These are phyloP conservation scores for Chaetomium tenue DNA, from an alignment of 495 filamentous ascomycete genomes.

Conservation along the genomic window DNA sequence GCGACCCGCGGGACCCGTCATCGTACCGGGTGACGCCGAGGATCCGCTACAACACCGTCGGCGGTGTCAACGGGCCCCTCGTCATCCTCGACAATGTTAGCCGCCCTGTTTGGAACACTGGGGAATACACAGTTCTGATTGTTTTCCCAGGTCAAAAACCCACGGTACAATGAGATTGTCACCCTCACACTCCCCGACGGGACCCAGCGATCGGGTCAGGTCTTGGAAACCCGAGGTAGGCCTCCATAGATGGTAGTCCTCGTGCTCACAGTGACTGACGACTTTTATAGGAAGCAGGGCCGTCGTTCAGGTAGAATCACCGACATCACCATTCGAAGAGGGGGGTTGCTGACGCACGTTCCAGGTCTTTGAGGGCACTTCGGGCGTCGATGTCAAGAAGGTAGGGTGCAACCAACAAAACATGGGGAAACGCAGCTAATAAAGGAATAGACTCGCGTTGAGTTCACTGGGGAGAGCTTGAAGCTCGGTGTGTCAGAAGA, in stretches of 20 bases:
- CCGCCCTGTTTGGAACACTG: not conserved
- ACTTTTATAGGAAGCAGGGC: constrained; percentile 71
- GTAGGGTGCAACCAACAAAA: constrained; percentile 44
- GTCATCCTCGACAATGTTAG: constrained; percentile 93
- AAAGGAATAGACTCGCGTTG: constrained; percentile 73
- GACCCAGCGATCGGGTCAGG: constrained; percentile 87
- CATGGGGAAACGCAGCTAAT: not conserved
- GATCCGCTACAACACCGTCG: constrained; percentile 96
- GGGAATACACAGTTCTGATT: constrained; percentile 34
- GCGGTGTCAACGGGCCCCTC: constrained; percentile 94
- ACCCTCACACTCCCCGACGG: constrained; percentile 94
- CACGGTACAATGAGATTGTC: constrained; percentile 96
- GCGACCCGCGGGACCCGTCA: constrained; percentile 76
- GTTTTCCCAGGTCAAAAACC: constrained; percentile 80
- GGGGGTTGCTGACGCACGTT: constrained; percentile 21
- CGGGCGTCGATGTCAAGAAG: constrained; percentile 98
- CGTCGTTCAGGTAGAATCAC: constrained; percentile 75
- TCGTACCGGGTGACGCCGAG: constrained; percentile 73
- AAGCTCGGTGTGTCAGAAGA: constrained; percentile 99
- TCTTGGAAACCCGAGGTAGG: constrained; percentile 92
- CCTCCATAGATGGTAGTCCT: not conserved
- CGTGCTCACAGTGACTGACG: constrained; percentile 15
- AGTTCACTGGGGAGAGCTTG: constrained; percentile 94
- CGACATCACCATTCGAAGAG: not conserved
- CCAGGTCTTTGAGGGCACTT: constrained; percentile 96